Conservation (phyloP, 2,329 filamentous ascomycete genomes). For the Verticillium alfalfae region DNA sequence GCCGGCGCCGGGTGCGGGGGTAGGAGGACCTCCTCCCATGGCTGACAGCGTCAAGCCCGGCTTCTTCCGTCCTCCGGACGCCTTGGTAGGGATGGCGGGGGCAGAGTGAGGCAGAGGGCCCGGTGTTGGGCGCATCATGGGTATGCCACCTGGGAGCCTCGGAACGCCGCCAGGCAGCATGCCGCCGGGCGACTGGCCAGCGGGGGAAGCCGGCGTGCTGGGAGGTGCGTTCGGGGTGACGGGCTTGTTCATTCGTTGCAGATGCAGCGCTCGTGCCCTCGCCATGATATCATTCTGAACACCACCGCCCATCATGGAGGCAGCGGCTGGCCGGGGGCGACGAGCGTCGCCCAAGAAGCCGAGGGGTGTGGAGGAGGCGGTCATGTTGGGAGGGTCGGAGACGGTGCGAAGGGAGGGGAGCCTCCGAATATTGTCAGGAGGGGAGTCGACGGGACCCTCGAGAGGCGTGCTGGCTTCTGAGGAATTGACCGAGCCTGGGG, state of each 20-base stretch:
- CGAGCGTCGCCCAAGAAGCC: conserved; percentile 67
- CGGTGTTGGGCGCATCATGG: conserved; percentile 39
- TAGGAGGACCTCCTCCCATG: conserved; percentile 29
- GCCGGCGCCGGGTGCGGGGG: conserved; percentile 27
- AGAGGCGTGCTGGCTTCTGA: conserved; percentile 44
- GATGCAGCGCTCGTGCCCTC: conserved; percentile 40
- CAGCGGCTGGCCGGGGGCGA: conserved; percentile 39
- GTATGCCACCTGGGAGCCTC: conserved; percentile 33
- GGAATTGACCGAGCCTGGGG: conserved; percentile 38
- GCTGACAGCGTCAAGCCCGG: conserved; percentile 57
- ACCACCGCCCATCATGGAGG: conserved; percentile 24
- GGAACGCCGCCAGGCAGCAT: conserved; percentile 28
- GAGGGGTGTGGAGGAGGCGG: conserved; percentile 75
- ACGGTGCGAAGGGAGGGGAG: conserved; percentile 54
- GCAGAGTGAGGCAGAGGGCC: conserved; percentile 48
- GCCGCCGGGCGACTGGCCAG: conserved; percentile 22
- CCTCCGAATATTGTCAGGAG: conserved; percentile 37
- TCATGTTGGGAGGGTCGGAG: conserved; percentile 62
- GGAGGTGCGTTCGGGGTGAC: conserved; percentile 16
- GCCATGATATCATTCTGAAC: conserved; percentile 35
- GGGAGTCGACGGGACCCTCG: conserved; percentile 27
- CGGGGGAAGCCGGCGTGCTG: conserved; percentile 6
- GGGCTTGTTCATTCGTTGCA: conserved; percentile 37
- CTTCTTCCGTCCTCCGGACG: conserved; percentile 56
- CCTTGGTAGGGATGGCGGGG: conserved; percentile 38